Conservation (phyloP, 129 eudicot genomes). For the Chrysanthemum seticuspe region DNA sequence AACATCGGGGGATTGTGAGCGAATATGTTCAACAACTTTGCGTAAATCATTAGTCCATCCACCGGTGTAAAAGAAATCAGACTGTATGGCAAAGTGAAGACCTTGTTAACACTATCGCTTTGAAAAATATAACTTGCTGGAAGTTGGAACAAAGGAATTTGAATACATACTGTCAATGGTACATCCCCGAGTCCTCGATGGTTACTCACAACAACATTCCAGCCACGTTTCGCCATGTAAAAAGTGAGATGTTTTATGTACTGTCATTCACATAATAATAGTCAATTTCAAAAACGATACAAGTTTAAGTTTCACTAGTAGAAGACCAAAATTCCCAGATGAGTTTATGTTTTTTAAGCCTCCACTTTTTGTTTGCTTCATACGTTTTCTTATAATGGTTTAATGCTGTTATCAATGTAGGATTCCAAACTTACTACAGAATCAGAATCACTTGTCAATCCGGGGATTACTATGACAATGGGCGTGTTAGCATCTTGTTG, state of each 20-base stretch:
- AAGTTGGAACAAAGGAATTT: neutral
- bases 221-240: constrained; percentile 69
- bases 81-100: constrained; percentile 41
- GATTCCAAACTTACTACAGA: constrained; percentile 56
- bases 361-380: too few species aligned
- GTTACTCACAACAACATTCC: constrained; percentile 91
- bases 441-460: constrained; percentile 77
- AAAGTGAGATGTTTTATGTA: constrained; percentile 72
- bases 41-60: constrained; percentile 97
- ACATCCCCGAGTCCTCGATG: constrained; percentile 98
- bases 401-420: neutral
- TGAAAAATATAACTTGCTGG: neutral
- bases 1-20: constrained; percentile 54
- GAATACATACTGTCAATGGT: constrained; percentile 66
- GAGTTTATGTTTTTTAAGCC: too few species aligned
- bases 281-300: neutral
- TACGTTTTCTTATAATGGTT: too few species aligned
- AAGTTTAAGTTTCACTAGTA: neutral
- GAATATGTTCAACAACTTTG: constrained; percentile 62
- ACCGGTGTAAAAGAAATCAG: constrained; percentile 88
- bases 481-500: constrained; percentile 59
- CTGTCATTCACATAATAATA: constrained; percentile 37
- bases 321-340: too few species aligned
- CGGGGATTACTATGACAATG: constrained; percentile 78
- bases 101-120: neutral